A percentile compares a stretch with the other conserved stretches of the same genome.
These are phyloP conservation scores for Crithidia mellificae DNA, from an alignment of 208 protist genomes.

Conservation along the genomic window DNA sequence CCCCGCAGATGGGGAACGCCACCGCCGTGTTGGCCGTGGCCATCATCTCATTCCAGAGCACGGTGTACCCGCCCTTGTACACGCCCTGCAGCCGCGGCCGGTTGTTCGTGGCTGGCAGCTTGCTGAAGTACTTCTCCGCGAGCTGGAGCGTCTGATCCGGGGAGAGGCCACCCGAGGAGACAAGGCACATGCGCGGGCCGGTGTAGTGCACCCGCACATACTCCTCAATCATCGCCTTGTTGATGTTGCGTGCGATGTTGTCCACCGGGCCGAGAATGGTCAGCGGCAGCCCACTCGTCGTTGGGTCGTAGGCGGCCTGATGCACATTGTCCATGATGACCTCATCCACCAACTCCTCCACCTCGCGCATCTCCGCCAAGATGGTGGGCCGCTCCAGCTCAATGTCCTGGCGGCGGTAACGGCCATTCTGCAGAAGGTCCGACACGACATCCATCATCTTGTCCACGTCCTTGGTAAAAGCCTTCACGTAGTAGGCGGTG, in stretches of 20 bases:
- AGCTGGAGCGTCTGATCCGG: conserved; percentile 93
- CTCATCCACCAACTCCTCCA: conserved; percentile 94
- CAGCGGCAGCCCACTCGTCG: conserved; percentile 86
- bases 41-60: conserved; percentile 82
- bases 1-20: conserved; percentile 85
- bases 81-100: conserved; percentile 47
- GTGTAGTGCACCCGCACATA: conserved; percentile 97
- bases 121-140: conserved; percentile 90
- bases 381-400: conserved; percentile 96
- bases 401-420: conserved; percentile 80
- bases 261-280: conserved; percentile 98
- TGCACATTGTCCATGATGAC: conserved; percentile 98
- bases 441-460: conserved; percentile 96
- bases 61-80: conserved; percentile 73
- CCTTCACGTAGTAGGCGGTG: conserved; percentile 97
- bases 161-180: conserved; percentile 94
- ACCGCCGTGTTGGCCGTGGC: conserved; percentile 81
- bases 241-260: conserved; percentile 94
- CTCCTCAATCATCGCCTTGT: conserved; percentile 85
- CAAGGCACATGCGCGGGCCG: conserved; percentile 96
- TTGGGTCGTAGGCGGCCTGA: conserved; percentile 93
- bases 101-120: conserved; percentile 72
- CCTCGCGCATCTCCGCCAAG: conserved; percentile 96
- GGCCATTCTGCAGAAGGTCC: conserved; percentile 96
- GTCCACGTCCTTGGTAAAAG: conserved; percentile 93